These are phyloP conservation scores for Plasmodium knowlesi DNA, from an alignment of 169 alveolate species.

Conservation along the genomic window DNA sequence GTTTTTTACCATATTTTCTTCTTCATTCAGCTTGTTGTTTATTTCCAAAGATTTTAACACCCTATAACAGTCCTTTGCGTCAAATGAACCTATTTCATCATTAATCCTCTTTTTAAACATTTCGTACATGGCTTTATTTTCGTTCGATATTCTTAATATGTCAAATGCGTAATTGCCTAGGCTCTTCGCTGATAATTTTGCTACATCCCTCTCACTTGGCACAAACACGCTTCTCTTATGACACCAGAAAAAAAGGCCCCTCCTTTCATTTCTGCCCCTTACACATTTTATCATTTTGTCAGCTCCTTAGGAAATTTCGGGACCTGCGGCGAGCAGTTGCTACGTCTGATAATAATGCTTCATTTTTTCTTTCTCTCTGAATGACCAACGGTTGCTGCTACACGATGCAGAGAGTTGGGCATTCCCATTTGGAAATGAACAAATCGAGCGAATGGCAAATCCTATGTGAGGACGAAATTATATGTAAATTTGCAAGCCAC, in stretches of 20 bases:
- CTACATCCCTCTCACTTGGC: conserved; percentile 17
- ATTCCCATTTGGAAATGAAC: background rate
- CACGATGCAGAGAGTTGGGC: background rate
- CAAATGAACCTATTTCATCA: conserved; percentile 24
- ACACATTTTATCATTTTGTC: conserved; percentile 26
- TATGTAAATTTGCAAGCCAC: background rate
- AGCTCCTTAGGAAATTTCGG: background rate
- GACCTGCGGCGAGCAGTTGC: background rate
- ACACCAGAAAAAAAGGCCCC: background rate
- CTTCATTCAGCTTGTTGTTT: conserved; percentile 41
- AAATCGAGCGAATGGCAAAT: background rate
- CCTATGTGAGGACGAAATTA: background rate
- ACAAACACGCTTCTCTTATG: conserved; percentile 16
- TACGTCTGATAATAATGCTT: background rate
- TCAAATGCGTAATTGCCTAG: conserved; percentile 61
- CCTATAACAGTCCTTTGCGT: conserved; percentile 71
- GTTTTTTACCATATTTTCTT: conserved; percentile 38
- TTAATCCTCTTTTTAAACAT: conserved; percentile 13
- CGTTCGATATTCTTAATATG: conserved; percentile 44
- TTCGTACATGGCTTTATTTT: conserved; percentile 43
- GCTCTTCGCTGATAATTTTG: conserved; percentile 53
- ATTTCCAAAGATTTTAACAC: conserved; percentile 63
- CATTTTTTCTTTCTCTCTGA: background rate
- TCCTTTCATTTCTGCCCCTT: background rate
- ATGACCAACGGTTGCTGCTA: background rate